Percentiles rank a stretch among this genome's conserved stretches.
Conservation (phyloP, 148 eudicot species). For the Arctostaphylos glauca region DNA sequence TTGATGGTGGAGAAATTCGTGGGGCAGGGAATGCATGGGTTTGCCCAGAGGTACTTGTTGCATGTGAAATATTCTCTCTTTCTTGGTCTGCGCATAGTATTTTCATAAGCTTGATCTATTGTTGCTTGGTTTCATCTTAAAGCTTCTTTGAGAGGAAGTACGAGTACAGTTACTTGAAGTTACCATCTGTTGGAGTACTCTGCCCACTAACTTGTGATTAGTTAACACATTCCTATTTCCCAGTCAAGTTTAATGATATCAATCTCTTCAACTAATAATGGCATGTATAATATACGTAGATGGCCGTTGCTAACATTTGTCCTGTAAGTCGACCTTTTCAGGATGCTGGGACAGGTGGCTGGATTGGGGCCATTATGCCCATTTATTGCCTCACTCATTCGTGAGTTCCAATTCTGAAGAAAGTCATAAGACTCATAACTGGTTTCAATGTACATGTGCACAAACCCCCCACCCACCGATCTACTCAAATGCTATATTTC, state of each 20-base stretch:
- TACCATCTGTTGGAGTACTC: slow-evolving; percentile 5
- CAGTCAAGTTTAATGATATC: neutral
- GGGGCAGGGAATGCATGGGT: slow-evolving; percentile 99
- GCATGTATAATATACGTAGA: neutral
- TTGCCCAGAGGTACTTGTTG: slow-evolving; percentile 81
- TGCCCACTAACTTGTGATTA: slow-evolving; percentile 10
- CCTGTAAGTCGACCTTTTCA: neutral
- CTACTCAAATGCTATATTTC: neutral
- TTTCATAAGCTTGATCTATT: neutral
- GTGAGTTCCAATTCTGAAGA: neutral
- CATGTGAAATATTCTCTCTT: slow-evolving; percentile 11
- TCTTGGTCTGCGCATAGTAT: slow-evolving; percentile 5
- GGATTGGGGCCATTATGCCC: neutral
- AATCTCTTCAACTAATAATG: neutral
- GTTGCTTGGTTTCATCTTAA: neutral
- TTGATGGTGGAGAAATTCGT: slow-evolving; percentile 99
- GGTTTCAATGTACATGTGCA: neutral
- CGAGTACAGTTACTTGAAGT: too few species aligned
- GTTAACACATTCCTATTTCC: neutral
- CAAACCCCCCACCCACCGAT: neutral
- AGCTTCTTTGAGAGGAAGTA: too few species aligned
- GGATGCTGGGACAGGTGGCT: neutral
- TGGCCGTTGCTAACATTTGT: neutral
- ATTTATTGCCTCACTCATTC: neutral
- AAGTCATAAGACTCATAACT: neutral